These are phyloP conservation scores for Linderina pennispora DNA, from an alignment of 192 early-diverging fungal genomes.

Conservation along the genomic window DNA sequence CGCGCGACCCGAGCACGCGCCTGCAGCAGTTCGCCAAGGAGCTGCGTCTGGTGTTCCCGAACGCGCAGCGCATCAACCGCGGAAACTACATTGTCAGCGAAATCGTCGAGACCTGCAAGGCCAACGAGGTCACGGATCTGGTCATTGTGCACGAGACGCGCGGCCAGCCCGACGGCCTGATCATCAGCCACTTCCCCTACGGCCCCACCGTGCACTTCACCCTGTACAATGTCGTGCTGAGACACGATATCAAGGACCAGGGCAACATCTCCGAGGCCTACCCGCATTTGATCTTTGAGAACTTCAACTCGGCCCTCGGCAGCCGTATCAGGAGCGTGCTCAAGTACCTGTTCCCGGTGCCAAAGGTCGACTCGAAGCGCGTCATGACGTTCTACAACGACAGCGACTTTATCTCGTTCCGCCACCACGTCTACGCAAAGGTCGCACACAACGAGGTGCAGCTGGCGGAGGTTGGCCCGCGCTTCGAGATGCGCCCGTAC, in stretches of 20 bases:
- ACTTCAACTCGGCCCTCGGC: conserved; percentile 87
- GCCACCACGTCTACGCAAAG: conserved; percentile 96
- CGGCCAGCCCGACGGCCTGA: conserved; percentile 95
- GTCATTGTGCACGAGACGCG: conserved; percentile 94
- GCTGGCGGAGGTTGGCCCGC: conserved; percentile 94
- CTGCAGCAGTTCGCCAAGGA: conserved; percentile 97
- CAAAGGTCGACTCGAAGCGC: conserved; percentile 91
- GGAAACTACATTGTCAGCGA: conserved; percentile 95
- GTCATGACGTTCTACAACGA: conserved; percentile 98
- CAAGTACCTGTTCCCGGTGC: conserved; percentile 96
- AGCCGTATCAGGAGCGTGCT: conserved; percentile 76
- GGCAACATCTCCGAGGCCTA: conserved; percentile 97
- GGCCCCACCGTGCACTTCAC: conserved; percentile 98
- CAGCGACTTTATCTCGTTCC: conserved; percentile 93
- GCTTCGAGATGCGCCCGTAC: conserved; percentile 97
- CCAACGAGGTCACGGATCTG: conserved; percentile 92
- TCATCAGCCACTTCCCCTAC: conserved; percentile 93
- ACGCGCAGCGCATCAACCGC: conserved; percentile 96
- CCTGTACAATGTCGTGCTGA: conserved; percentile 93
- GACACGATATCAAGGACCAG: conserved; percentile 95
- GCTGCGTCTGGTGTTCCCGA: conserved; percentile 91
- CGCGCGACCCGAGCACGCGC: conserved; percentile 86
- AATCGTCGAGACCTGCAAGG: conserved; percentile 90
- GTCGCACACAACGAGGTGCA: conserved; percentile 83
- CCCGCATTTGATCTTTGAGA: conserved; percentile 95